Percentiles rank a stretch among this genome's conserved stretches.
These are phyloP conservation scores for Fusarium sterilihyphosum DNA, from an alignment of 2,329 filamentous ascomycete genomes.

Conservation along the genomic window DNA sequence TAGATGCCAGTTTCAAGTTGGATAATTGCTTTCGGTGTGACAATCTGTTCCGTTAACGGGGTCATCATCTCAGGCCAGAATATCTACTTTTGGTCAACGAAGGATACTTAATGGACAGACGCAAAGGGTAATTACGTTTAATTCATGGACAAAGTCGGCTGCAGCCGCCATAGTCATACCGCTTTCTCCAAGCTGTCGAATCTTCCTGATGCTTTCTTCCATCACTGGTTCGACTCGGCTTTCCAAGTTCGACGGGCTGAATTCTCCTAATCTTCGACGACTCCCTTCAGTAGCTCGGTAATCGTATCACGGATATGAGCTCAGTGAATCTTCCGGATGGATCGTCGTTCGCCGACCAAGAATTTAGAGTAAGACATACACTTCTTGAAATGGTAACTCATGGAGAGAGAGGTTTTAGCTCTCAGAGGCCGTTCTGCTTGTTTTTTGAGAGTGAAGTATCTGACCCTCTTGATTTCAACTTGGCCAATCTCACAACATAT, in stretches of 20 bases:
- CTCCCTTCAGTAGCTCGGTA: background rate
- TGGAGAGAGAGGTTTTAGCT: background rate
- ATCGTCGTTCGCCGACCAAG: background rate
- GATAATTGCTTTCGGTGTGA: background rate
- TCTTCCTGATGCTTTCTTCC: background rate
- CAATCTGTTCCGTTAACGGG: background rate
- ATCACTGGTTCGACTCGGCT: background rate
- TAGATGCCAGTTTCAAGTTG: background rate
- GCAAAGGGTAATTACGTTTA: background rate
- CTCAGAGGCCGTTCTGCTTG: background rate
- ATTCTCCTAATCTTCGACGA: background rate
- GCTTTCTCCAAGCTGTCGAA: background rate
- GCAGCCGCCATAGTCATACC: background rate
- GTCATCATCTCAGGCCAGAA: background rate
- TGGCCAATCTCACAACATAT: background rate
- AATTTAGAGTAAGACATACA: background rate
- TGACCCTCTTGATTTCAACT: background rate
- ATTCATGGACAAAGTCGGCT: background rate
- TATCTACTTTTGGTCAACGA: background rate
- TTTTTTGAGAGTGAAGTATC: background rate
- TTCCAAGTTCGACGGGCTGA: background rate
- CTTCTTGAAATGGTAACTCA: background rate
- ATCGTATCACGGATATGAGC: background rate
- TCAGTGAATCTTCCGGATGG: no score
- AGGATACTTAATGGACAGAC: background rate